These are phyloP conservation scores for Termitomyces sp. DNA, from an alignment of 768 basidiomycete species.

Conservation along the genomic window DNA sequence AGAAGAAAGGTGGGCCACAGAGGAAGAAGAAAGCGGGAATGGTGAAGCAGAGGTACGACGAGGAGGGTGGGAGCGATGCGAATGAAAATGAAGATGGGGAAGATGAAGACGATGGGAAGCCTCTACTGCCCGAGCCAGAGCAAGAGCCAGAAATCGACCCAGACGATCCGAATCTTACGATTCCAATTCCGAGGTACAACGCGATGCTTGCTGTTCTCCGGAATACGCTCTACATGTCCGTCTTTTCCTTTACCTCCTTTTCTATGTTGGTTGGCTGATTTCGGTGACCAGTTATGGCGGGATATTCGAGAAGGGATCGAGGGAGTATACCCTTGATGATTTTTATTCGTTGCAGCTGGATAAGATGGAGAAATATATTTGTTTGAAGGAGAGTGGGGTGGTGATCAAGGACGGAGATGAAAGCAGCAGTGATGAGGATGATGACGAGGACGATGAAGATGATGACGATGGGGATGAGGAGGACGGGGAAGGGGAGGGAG, in stretches of 20 bases:
- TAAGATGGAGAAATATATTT: conserved; percentile 74
- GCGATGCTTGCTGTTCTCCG: conserved; percentile 81
- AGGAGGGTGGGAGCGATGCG: neutral
- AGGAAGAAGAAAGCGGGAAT: conserved; percentile 26
- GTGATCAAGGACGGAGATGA: conserved; percentile 58
- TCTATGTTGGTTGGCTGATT: neutral
- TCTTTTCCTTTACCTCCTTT: conserved; percentile 3
- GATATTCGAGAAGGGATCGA: conserved; percentile 75
- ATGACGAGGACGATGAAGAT: conserved; percentile 53
- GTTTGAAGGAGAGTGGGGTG: conserved; percentile 63
- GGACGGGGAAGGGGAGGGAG: too few relatives aligned
- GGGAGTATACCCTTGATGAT: conserved; percentile 88
- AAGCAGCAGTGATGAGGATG: conserved; percentile 57
- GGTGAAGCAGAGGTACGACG: neutral
- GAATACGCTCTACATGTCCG: conserved; percentile 84
- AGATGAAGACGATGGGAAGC: neutral
- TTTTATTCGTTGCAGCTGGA: conserved; percentile 78
- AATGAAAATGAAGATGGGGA: neutral
- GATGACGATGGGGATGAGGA: conserved; percentile 24
- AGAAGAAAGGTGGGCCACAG: conserved; percentile 40
- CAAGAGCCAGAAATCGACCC: conserved; percentile 34
- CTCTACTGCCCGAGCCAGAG: conserved; percentile 15
- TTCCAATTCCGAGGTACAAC: conserved; percentile 76
- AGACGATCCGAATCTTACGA: conserved; percentile 59
- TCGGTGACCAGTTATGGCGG: conserved; percentile 68